Base-by-base conservation (phyloP, 805 yeast species). In the Cyberlindnera suaveolens region DNA sequence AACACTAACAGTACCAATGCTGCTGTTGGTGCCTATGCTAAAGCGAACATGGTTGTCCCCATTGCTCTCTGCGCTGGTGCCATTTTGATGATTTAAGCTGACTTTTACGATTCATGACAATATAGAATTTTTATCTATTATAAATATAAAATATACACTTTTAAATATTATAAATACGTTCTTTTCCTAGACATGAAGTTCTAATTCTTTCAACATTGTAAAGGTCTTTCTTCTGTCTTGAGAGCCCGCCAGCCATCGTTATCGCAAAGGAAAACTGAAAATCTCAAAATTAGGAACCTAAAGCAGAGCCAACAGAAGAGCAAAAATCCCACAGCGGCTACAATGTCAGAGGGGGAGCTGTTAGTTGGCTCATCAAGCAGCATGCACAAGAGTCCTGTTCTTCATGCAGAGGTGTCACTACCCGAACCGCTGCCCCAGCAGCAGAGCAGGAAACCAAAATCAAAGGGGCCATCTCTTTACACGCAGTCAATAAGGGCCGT, bases 401-500 rank as follows among this genome's bases (percentile, higher is more conserved):
- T 23, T 23, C 27, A 23, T 23, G 11, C 27, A 23, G 36, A 33
- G 5, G 23, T 13, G n/a, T 8, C 19, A 16, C 13, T 13, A 33
- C 36, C 36, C 17, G 20, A 23, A 23, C 27, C 27, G 27, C 11
- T 23, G 11, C 27, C 27, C 27, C 43, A 15, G 20, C 43, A 34
- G 29, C 43, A 9, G n/a, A 37, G 23, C 23, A 19, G n/a, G 19
- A 32, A 16, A 15, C 15, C 34, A 14, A 2, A 27, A 3, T 41
- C 34, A 34, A n/a, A 33, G 5, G 45, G 18, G 6, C 49, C 57
- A 11, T 55, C 59, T 1, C 3, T 45, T 4, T 34, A 56, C 27
- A 36, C 38, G 1, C 44, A 49, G 32, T 58, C 63, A 19, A 34
- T 72, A 8, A 68, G 82, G 42, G 68, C 80, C 6, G 60, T 75